Base-by-base conservation (phyloP, 2,329 filamentous ascomycete genomes). In the Didymella pomorum region DNA sequence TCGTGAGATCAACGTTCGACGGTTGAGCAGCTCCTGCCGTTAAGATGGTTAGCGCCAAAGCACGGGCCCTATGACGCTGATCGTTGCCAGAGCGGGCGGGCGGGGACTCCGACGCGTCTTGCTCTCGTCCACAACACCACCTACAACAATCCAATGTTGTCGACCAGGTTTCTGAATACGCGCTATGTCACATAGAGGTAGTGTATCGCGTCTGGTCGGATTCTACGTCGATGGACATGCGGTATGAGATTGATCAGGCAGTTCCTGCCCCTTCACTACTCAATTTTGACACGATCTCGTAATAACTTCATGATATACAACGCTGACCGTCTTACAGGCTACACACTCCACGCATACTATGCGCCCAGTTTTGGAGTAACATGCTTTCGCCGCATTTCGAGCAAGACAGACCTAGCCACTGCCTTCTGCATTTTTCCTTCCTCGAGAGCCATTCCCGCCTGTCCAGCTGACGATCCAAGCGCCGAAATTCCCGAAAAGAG, bases 21-120 rank as follows among this genome's bases (percentile, higher is more conserved):
- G 9, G 11, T 33, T 41, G 31, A 39, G 55, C 55, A 58, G 55
- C 39, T 58, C 16, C 50, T 53, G 45, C 50, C 50, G 56, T 45
- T 10, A 41, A 33, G n/a, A 16, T 26, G 11, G 18, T 37, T 46
- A 48, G 43, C 42, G 54, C 10, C 9, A 21, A 10, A 20, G 48
- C 48, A 43, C 25, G 28, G 37, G 16, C 55, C 45, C 1, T 16
- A 23, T 6, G 18, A 21, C 43, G 31, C n/a, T 16, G 44, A 53
- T 53, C 55, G 16, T 33, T 48, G 23, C 35, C 43, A 39, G 18
- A 37, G 14, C 8, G n/a, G 41, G 9, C 4, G 2, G 12, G n/a
- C 14, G 26, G 31, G 18, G 8, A 33, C 26, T n/a, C 31, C 29
- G 16, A 49, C 55, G 44, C 44, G 44, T 44, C 23, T 25, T 7